phyloP scores from a whole-genome alignment of 345 rosid genomes.

The Populus alba region DNA sequence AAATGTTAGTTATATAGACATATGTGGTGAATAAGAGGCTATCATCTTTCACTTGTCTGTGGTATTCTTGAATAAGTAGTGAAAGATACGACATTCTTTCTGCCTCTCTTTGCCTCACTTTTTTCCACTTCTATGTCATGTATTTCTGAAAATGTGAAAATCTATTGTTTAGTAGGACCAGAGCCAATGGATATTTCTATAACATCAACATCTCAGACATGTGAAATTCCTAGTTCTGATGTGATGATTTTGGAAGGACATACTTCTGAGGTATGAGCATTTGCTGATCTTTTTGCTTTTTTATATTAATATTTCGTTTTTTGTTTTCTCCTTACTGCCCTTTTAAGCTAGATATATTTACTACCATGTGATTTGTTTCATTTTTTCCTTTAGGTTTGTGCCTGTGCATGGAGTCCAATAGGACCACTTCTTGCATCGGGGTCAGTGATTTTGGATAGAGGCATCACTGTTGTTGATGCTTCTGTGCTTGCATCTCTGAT shows the following conservation, averaged over 20 bases:
- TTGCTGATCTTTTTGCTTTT: not conserved
- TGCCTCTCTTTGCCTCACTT: not conserved
- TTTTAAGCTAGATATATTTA: not conserved
- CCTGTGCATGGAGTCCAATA: conserved; percentile 99
- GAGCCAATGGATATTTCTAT: conserved; percentile 78
- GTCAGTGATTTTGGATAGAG: conserved; percentile 44
- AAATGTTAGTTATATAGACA: not conserved
- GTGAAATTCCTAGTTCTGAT: conserved; percentile 77
- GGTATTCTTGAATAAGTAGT: not conserved
- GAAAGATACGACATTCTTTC: not conserved
- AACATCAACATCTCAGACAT: conserved; percentile 49
- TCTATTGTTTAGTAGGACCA: conserved; percentile 36
- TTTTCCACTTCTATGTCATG: not conserved
- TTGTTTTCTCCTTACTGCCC: not conserved
- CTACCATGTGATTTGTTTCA: not conserved
- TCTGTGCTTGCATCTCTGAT: not conserved
- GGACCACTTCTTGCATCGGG: conserved; percentile 99
- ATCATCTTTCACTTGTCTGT: not conserved
- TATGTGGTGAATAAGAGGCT: not conserved
- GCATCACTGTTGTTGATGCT: conserved; percentile 6
- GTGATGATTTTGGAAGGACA: conserved; percentile 96
- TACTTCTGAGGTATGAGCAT: conserved; percentile 79
- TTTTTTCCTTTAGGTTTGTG: conserved; percentile 68
- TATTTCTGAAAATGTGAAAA: not conserved
- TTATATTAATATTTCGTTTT: not conserved